Percentiles rank a stretch among this genome's conserved stretches.
These are phyloP conservation scores for Fonsecaea erecta DNA, from an alignment of 2,329 filamentous ascomycete species.

Conservation along the genomic window DNA sequence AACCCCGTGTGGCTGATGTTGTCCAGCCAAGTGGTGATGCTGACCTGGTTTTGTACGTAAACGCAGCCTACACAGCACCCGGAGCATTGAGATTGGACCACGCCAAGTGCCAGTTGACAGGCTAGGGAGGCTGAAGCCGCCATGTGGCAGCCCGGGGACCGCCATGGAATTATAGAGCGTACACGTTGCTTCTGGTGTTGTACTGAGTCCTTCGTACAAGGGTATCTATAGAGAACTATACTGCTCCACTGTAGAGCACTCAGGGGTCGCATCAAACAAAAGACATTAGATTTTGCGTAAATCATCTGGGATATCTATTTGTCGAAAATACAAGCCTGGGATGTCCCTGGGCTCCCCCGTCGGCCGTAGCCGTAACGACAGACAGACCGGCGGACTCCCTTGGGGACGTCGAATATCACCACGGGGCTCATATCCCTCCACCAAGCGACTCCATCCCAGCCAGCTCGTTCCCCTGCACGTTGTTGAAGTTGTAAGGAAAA, in stretches of 20 bases:
- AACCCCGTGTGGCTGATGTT: neutral
- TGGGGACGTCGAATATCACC: neutral
- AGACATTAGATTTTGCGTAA: neutral
- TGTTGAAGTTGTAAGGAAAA: slow-evolving; percentile 64
- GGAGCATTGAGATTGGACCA: neutral
- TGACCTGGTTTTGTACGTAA: neutral
- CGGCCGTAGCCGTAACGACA: neutral
- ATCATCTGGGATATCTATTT: slow-evolving; percentile 7
- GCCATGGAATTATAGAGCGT: neutral
- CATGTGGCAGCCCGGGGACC: neutral
- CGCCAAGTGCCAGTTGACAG: neutral
- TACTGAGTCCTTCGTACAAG: neutral
- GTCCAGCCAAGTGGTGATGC: neutral
- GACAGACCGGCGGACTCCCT: neutral
- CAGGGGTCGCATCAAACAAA: neutral
- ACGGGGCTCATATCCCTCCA: slow-evolving; percentile 10
- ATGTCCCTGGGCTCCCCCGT: neutral
- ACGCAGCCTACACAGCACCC: neutral
- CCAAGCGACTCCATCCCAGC: slow-evolving; percentile 24
- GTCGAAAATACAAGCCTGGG: neutral
- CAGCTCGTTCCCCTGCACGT: slow-evolving; percentile 15
- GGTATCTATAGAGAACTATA: neutral
- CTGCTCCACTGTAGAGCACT: neutral
- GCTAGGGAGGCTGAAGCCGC: neutral
- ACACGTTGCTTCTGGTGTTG: neutral